These are phyloP conservation scores for Peronospora farinosa DNA, from an alignment of 352 stramenopile genomes.

Conservation along the genomic window DNA sequence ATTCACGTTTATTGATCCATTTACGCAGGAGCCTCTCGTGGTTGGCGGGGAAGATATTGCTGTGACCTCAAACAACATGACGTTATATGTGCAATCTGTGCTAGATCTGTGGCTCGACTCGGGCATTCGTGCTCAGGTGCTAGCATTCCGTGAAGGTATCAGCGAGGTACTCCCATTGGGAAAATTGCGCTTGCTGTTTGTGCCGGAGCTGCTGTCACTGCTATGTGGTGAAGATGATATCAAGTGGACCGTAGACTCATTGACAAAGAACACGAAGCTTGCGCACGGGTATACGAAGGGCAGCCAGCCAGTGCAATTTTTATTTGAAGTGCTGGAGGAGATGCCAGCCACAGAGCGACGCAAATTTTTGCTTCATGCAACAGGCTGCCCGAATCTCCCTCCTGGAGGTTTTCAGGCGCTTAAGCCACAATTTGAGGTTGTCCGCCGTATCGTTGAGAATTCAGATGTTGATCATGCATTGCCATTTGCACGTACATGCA, in stretches of 20 bases:
- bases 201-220: conserved; percentile 55
- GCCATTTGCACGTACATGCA: conserved; percentile 80
- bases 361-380: conserved; percentile 75
- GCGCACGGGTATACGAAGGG: conserved; percentile 80
- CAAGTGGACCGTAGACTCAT: conserved; percentile 52
- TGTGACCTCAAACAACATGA: conserved; percentile 55
- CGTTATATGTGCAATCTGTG: conserved; percentile 50
- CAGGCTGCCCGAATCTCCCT: conserved; percentile 75
- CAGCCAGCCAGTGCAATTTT: conserved; percentile 57
- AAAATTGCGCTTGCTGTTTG: conserved; percentile 68
- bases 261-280: conserved; percentile 69
- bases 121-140: conserved; percentile 57
- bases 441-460: conserved; percentile 65
- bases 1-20: conserved; percentile 73
- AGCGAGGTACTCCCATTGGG: conserved; percentile 60
- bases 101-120: conserved; percentile 55
- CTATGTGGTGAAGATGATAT: conserved; percentile 75
- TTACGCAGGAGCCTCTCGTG: conserved; percentile 62
- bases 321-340: conserved; percentile 61
- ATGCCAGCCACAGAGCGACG: conserved; percentile 57
- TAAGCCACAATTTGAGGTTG: conserved; percentile 74
- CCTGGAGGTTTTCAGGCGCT: conserved; percentile 62
- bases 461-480: conserved; percentile 67
- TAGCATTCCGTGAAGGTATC: conserved; percentile 72
- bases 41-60: conserved; percentile 32